Conservation (phyloP, 805 yeast species). For the Wickerhamomyces chaumierensis region DNA sequence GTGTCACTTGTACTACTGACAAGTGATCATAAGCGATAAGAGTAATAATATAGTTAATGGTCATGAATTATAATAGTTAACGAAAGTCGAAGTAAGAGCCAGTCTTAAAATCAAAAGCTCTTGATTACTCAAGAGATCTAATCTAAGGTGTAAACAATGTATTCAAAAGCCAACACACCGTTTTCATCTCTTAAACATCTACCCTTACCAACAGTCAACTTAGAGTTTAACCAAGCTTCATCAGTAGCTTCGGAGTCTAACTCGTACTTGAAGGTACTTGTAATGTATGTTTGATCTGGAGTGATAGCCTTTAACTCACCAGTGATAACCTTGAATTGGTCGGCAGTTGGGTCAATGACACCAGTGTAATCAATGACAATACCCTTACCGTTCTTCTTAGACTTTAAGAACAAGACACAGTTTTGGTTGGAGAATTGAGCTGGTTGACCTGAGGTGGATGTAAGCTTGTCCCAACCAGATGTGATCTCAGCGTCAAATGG, state of each 20-base stretch:
- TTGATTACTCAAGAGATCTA: too few species aligned
- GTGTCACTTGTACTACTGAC: too few species aligned
- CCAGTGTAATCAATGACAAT: conserved; percentile 37
- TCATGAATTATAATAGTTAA: too few species aligned
- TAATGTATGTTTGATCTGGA: conserved; percentile 37
- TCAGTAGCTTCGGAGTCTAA: conserved; percentile 31
- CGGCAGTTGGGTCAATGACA: conserved; percentile 28
- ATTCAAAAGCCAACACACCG: conserved; percentile 41
- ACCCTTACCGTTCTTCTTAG: conserved; percentile 29
- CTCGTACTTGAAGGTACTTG: conserved; percentile 33
- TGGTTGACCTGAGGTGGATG: conserved; percentile 18
- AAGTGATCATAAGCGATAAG: too few species aligned
- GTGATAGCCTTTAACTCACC: conserved; percentile 21
- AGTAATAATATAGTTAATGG: too few species aligned
- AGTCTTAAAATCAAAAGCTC: too few species aligned
- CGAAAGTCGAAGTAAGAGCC: too few species aligned
- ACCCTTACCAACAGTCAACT: conserved; percentile 47
- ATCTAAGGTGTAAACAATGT: conserved; percentile 27
- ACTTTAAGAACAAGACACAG: conserved; percentile 37
- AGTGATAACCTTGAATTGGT: conserved; percentile 24
- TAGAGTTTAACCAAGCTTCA: conserved; percentile 39
- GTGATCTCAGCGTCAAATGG: conserved; percentile 28
- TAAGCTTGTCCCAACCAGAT: conserved; percentile 39
- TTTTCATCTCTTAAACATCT: conserved; percentile 38
- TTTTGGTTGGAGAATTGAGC: conserved; percentile 28